Conservation (phyloP, 2,329 filamentous ascomycete species). For the Neonectria sp. region DNA sequence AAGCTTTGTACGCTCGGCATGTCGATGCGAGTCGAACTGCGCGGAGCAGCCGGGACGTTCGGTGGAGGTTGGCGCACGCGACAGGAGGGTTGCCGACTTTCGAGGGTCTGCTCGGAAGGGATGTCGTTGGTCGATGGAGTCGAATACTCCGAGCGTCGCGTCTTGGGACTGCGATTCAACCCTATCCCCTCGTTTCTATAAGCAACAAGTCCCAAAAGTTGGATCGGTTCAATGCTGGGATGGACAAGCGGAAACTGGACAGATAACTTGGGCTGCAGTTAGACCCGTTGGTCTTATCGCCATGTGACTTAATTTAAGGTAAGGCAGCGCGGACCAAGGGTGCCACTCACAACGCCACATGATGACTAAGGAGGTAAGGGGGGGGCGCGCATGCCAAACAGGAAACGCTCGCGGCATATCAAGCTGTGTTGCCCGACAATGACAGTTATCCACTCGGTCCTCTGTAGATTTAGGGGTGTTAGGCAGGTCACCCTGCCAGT, state of each 20-base stretch:
- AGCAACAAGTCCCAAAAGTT: conserved; percentile 16
- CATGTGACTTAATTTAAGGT: conserved; percentile 42
- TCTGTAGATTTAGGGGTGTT: too few species aligned
- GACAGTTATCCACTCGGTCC: too few species aligned
- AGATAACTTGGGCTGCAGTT: conserved; percentile 36
- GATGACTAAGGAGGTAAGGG: conserved; percentile 5
- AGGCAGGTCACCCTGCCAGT: too few species aligned
- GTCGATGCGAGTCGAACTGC: conserved; percentile 41
- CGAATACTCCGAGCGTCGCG: conserved; percentile 18
- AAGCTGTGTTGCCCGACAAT: too few species aligned
- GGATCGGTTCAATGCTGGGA: conserved; percentile 23
- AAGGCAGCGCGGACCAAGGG: background rate
- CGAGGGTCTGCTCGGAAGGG: conserved; percentile 1
- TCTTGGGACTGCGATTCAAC: conserved; percentile 31
- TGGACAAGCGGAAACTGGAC: conserved; percentile 41
- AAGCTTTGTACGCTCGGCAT: conserved; percentile 63
- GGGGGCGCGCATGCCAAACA: too few species aligned
- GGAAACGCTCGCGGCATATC: too few species aligned
- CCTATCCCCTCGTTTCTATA: conserved; percentile 34
- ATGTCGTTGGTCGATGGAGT: conserved; percentile 1
- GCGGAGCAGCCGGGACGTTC: conserved; percentile 44
- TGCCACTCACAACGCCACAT: background rate
- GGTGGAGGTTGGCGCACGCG: conserved; percentile 25
- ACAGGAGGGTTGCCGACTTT: conserved; percentile 15
- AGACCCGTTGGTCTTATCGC: conserved; percentile 24